Conservation (phyloP, 768 basidiomycete genomes). For the Tylopilus sp. region DNA sequence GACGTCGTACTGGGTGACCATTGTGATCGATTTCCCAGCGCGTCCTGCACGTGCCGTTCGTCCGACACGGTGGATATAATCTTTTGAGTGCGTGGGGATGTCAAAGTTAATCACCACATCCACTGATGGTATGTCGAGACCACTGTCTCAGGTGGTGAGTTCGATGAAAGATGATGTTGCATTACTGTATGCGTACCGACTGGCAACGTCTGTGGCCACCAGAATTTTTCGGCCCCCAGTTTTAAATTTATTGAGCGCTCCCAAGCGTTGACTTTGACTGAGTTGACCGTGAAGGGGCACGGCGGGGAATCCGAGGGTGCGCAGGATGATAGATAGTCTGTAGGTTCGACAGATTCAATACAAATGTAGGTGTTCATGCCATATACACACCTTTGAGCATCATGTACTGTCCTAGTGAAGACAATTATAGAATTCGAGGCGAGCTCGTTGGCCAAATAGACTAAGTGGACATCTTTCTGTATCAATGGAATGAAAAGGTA, state of each 20-base stretch:
- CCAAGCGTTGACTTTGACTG: constrained; percentile 88
- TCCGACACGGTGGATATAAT: constrained; percentile 98
- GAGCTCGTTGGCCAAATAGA: constrained; percentile 85
- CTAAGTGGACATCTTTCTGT: constrained; percentile 88
- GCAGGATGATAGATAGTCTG: constrained; percentile 84
- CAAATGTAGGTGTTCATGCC: neutral
- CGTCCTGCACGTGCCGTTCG: constrained; percentile 98
- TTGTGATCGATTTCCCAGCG: constrained; percentile 93
- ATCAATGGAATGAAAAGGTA: constrained; percentile 91
- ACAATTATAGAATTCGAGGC: constrained; percentile 93
- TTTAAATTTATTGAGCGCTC: constrained; percentile 93
- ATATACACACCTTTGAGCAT: constrained; percentile 67
- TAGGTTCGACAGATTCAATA: neutral
- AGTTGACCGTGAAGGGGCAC: constrained; percentile 95
- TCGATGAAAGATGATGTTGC: neutral
- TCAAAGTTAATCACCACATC: constrained; percentile 98
- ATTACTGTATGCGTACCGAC: constrained; percentile 52
- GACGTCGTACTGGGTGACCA: constrained; percentile 98
- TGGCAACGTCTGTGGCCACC: constrained; percentile 96
- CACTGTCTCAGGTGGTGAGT: constrained; percentile 42
- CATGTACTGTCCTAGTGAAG: constrained; percentile 93
- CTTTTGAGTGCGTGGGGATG: constrained; percentile 96
- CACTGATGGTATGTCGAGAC: constrained; percentile 93
- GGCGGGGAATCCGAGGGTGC: constrained; percentile 89
- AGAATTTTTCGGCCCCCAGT: constrained; percentile 87